Conservation (phyloP, 257 asterid species). For the Solanum lignicaule region DNA sequence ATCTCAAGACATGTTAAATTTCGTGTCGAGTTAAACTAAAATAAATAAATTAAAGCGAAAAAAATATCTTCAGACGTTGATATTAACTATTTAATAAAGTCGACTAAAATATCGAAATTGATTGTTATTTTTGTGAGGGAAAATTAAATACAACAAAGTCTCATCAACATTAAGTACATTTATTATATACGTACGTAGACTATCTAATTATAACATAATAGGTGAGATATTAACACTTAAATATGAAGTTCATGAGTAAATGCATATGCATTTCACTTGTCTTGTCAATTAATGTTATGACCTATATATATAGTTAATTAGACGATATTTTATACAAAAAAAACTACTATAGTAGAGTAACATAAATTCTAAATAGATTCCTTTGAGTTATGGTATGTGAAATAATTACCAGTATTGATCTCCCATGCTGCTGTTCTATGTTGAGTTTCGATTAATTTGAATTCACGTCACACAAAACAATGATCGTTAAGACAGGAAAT, state of each 20-base stretch:
- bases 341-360: background rate
- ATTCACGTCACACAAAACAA: too few relatives aligned
- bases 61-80: background rate
- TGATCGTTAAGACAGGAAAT: accelerated
- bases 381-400: background rate
- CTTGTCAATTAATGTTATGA: background rate
- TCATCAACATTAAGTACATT: background rate
- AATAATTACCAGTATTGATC: too few relatives aligned
- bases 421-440: background rate
- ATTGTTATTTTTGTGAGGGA: too few relatives aligned
- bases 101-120: background rate
- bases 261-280: background rate
- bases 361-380: background rate
- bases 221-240: background rate
- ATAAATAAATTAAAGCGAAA: background rate
- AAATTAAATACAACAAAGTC: too few relatives aligned
- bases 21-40: background rate
- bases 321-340: background rate
- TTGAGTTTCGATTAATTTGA: background rate
- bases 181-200: background rate
- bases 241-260: background rate
- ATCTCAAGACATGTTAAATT: background rate
- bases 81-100: background rate
- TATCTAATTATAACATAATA: background rate
- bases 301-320: background rate